A percentile compares a stretch with the other conserved stretches of the same genome.
These are phyloP conservation scores for Solanum phureja DNA, from an alignment of 257 asterid species.

Conservation along the genomic window DNA sequence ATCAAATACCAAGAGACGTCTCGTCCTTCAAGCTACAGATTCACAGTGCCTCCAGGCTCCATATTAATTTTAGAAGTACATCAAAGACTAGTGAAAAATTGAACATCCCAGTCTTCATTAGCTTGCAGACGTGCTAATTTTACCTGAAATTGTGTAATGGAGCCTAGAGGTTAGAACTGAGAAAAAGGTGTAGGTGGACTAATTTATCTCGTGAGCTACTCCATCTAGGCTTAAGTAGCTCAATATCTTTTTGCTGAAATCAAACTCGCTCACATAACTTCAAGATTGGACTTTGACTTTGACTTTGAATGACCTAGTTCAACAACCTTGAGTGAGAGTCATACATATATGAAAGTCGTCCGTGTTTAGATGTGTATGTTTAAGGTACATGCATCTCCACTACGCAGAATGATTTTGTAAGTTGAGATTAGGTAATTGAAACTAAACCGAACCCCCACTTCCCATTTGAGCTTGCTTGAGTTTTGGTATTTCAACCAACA, in stretches of 20 bases:
- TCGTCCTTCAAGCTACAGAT: neutral
- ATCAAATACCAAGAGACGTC: neutral
- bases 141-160: neutral
- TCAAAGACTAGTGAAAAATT: neutral
- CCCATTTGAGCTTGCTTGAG: neutral
- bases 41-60: neutral
- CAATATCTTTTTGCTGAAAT: neutral
- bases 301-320: neutral
- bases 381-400: neutral
- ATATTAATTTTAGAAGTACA: neutral
- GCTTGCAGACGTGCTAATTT: neutral
- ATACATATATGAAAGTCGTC: neutral
- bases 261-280: neutral
- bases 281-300: neutral
- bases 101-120: neutral
- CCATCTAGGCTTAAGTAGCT: neutral
- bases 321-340: neutral
- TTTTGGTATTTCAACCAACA: neutral
- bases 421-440: neutral
- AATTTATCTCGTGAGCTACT: neutral
- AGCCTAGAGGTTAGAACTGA: neutral
- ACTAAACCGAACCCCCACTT: neutral
- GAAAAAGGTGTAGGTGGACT: neutral
- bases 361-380: neutral
- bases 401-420: neutral